These are phyloP conservation scores for Bipolaris bicolor DNA, from an alignment of 2,329 filamentous ascomycete species.

Conservation along the genomic window DNA sequence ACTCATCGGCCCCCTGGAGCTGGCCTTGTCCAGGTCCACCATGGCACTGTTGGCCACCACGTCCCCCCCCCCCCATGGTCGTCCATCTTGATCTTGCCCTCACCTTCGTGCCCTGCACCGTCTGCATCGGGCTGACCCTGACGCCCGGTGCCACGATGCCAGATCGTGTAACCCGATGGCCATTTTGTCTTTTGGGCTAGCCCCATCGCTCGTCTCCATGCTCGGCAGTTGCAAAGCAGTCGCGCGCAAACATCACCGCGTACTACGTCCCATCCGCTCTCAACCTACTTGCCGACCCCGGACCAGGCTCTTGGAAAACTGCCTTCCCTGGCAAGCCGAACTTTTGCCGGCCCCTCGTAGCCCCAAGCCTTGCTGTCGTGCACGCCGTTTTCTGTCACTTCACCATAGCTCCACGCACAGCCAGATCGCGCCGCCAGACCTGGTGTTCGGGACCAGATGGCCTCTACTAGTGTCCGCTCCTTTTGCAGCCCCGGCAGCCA, in stretches of 20 bases:
- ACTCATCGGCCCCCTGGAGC: too few relatives aligned
- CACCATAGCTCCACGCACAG: conserved; percentile 24
- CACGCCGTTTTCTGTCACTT: conserved; percentile 49
- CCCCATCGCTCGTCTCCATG: conserved; percentile 20
- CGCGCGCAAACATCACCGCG: conserved; percentile 19
- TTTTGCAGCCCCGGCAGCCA: conserved; percentile 20
- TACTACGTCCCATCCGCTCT: conserved; percentile 25
- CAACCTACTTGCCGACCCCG: conserved; percentile 11
- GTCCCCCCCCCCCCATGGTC: not conserved
- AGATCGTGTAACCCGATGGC: conserved; percentile 43
- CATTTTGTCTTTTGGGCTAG: conserved; percentile 27
- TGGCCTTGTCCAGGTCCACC: too few relatives aligned
- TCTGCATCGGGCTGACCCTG: conserved; percentile 45
- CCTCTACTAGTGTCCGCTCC: conserved; percentile 25
- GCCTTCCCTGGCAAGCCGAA: conserved; percentile 7
- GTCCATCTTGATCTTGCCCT: not conserved
- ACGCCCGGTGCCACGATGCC: conserved; percentile 47
- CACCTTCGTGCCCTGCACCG: conserved; percentile 34
- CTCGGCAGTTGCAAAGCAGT: conserved; percentile 1
- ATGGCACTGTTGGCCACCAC: too few relatives aligned
- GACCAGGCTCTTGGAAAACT: conserved; percentile 37
- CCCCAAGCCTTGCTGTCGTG: conserved; percentile 32
- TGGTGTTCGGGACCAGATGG: conserved; percentile 25
- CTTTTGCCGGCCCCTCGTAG: conserved; percentile 24
- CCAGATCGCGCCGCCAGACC: conserved; percentile 22